phyloP scores from a whole-genome alignment of 441 rosid genomes.

The Gossypium davidsonii region DNA sequence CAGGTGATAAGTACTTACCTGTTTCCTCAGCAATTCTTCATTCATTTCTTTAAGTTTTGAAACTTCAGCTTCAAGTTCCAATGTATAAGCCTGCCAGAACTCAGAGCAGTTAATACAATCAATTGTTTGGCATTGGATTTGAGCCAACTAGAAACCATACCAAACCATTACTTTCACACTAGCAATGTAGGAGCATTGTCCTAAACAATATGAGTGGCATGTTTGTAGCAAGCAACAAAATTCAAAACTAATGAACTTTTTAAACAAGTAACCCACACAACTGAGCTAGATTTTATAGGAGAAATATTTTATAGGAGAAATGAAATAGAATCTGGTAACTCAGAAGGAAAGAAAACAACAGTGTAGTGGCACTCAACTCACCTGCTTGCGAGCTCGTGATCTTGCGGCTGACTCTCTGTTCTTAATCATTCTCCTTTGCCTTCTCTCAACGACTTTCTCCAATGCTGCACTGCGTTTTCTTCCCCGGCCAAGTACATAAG shows the following conservation, averaged over 20 bases:
- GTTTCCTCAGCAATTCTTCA: slow-evolving; percentile 50
- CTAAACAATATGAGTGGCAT: neutral
- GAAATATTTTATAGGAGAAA: neutral
- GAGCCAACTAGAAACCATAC: too few species aligned
- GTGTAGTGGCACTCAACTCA: slow-evolving; percentile 15
- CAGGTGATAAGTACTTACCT: slow-evolving; percentile 26
- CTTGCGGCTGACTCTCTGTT: slow-evolving; percentile 79
- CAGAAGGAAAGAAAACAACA: neutral
- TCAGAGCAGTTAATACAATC: slow-evolving; percentile 2
- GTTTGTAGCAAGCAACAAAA: neutral
- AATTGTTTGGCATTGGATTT: neutral
- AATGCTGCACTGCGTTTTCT: slow-evolving; percentile 46
- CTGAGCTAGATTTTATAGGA: neutral
- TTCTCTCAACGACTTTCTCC: slow-evolving; percentile 70
- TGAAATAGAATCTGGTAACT: neutral
- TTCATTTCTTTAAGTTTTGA: slow-evolving; percentile 58
- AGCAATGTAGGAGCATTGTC: neutral
- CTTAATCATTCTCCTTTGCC: slow-evolving; percentile 77
- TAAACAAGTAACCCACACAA: neutral
- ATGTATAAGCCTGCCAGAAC: slow-evolving; percentile 54
- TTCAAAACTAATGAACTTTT: neutral
- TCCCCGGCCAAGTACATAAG: slow-evolving; percentile 51
- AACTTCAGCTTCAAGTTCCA: slow-evolving; percentile 66
- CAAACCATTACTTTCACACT: neutral
- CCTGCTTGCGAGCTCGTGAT: slow-evolving; percentile 80